phyloP scores from a whole-genome alignment of 768 basidiomycete species.

The Termitomyces sp. region DNA sequence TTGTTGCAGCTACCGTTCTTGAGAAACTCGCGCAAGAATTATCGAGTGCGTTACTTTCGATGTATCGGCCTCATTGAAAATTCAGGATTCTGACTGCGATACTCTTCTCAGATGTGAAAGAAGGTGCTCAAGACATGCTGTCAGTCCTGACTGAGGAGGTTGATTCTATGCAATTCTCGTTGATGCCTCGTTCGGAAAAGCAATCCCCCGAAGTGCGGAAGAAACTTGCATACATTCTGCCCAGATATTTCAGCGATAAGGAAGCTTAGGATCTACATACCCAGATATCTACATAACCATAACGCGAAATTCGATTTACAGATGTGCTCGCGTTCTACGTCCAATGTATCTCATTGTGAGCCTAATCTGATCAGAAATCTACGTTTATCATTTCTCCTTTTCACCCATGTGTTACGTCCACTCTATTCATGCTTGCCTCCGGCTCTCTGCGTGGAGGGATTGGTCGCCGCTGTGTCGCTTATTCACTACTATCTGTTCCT shows the following conservation, averaged over 20 bases:
- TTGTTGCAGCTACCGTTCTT: conserved; percentile 65
- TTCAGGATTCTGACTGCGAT: neutral
- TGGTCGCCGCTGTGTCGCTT: too few relatives aligned
- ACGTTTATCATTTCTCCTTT: neutral
- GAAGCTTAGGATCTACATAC: conserved; percentile 2
- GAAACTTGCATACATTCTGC: conserved; percentile 43
- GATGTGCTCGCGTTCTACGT: conserved; percentile 7
- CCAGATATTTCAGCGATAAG: conserved; percentile 5
- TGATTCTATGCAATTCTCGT: conserved; percentile 81
- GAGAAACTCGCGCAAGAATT: conserved; percentile 42
- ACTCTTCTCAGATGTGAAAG: conserved; percentile 2
- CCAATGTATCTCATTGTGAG: neutral
- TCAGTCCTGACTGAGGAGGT: conserved; percentile 46
- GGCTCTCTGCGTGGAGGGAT: too few relatives aligned
- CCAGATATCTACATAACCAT: neutral
- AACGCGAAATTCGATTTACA: neutral
- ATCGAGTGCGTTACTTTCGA: neutral
- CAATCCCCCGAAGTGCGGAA: conserved; percentile 55
- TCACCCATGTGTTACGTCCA: too few relatives aligned
- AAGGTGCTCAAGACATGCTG: conserved; percentile 35
- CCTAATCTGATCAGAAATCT: neutral
- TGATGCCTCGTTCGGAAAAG: conserved; percentile 65
- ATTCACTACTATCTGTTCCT: too few relatives aligned
- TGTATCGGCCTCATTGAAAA: neutral
- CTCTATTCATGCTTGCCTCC: too few relatives aligned